phyloP scores from a whole-genome alignment of 164 flowering plant genomes.

The Taxillus chinensis region DNA sequence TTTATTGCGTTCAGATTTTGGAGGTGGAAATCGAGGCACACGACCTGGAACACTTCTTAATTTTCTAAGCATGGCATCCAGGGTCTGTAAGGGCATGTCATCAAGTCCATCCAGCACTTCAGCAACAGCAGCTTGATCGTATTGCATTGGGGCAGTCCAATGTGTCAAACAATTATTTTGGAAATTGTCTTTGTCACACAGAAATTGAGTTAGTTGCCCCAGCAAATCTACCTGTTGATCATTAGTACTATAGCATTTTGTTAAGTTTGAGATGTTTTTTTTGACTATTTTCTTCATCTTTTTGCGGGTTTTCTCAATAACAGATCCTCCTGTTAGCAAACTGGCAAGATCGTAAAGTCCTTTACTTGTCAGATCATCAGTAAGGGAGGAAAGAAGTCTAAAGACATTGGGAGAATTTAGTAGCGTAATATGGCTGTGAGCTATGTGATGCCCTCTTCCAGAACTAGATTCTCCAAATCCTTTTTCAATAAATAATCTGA shows the following conservation, averaged over 20 bases:
- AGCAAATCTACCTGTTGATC: slow-evolving; percentile 4
- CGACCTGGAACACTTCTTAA: slow-evolving; percentile 24
- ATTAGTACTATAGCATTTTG: slow-evolving; percentile 7
- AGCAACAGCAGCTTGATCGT: slow-evolving; percentile 28
- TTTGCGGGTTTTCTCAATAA: slow-evolving; percentile 40
- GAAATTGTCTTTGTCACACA: slow-evolving; percentile 37
- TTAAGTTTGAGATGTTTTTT: slow-evolving; percentile 19
- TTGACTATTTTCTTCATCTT: slow-evolving; percentile 39
- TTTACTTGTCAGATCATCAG: slow-evolving; percentile 43
- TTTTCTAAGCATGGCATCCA: slow-evolving; percentile 57
- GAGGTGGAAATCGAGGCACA: slow-evolving; percentile 18
- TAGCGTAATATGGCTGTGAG: slow-evolving; percentile 17
- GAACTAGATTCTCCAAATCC: slow-evolving; percentile 24
- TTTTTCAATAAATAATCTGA: slow-evolving; percentile 32
- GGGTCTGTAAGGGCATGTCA: slow-evolving; percentile 23
- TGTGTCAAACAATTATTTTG: slow-evolving; percentile 9
- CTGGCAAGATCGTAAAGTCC: slow-evolving; percentile 47
- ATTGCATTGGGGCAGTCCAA: slow-evolving; percentile 11
- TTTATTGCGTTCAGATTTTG: slow-evolving; percentile 19
- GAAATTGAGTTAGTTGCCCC: slow-evolving; percentile 21
- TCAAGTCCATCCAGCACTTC: slow-evolving; percentile 40
- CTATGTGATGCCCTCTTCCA: slow-evolving; percentile 13
- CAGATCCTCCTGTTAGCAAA: slow-evolving; percentile 26
- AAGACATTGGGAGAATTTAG: slow-evolving; percentile 9
- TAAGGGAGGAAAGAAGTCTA: slow-evolving; percentile 17